A percentile compares a stretch with the other conserved stretches of the same genome.
Conservation (phyloP, 306 rosid genomes). For the Arachis stenosperma region DNA sequence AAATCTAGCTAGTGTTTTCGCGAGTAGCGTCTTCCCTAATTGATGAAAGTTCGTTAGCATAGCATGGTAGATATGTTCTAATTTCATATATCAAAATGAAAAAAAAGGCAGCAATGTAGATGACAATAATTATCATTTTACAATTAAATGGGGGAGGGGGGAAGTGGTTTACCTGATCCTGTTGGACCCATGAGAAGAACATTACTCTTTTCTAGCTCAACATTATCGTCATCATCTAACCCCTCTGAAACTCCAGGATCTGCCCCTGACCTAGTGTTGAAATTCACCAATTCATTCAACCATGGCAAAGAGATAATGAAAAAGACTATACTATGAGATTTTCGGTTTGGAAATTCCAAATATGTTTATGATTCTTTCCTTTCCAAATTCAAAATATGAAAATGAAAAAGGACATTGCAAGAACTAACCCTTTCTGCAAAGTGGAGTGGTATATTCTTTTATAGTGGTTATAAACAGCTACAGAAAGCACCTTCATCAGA, state of each 20-base stretch:
- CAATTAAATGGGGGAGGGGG: slow-evolving; percentile 17
- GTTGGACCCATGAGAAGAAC: slow-evolving; percentile 99
- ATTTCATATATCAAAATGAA: neutral
- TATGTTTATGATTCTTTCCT: slow-evolving; percentile 26
- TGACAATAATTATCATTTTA: slow-evolving; percentile 28
- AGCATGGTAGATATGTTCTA: slow-evolving; percentile 26
- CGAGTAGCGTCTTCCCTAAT: slow-evolving; percentile 96
- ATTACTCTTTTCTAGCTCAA: slow-evolving; percentile 96
- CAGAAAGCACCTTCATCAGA: slow-evolving; percentile 85
- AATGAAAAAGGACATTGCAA: slow-evolving; percentile 19
- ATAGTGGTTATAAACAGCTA: slow-evolving; percentile 96
- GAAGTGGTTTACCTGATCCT: slow-evolving; percentile 68
- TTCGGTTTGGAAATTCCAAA: slow-evolving; percentile 22
- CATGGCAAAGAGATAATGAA: slow-evolving; percentile 21
- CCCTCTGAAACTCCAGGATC: slow-evolving; percentile 56
- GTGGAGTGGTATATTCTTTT: slow-evolving; percentile 86
- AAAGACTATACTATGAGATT: slow-evolving; percentile 27
- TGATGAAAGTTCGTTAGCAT: slow-evolving; percentile 34
- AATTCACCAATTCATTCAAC: slow-evolving; percentile 49
- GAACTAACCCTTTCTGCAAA: slow-evolving; percentile 77
- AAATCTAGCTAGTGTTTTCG: slow-evolving; percentile 93
- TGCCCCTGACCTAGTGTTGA: slow-evolving; percentile 59
- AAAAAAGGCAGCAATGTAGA: slow-evolving; percentile 23
- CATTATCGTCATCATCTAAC: slow-evolving; percentile 70
- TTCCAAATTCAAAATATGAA: neutral